Evolutionary conservation across 805 yeast genomes (phyloP).

Genomic region (Maudiozyma turicensis): DNA sequence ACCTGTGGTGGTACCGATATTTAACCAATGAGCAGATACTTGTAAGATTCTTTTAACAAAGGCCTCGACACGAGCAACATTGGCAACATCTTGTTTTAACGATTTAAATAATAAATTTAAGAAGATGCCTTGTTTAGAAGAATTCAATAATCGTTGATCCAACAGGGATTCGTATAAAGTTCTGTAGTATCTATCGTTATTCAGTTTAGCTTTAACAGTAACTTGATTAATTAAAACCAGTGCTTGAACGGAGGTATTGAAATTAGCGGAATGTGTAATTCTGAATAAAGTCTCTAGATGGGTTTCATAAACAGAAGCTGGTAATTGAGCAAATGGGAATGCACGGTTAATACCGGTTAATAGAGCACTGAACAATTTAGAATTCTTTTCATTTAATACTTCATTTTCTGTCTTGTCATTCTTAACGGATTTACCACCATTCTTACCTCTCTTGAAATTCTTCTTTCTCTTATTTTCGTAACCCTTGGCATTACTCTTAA

Average conservation of each 20-base stretch:
- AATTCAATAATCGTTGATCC: slow-evolving; percentile 72
- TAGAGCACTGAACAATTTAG: slow-evolving; percentile 79
- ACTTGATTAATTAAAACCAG: slow-evolving; percentile 78
- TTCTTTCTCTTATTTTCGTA: slow-evolving; percentile 60
- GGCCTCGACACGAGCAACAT: slow-evolving; percentile 60
- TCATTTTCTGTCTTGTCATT: slow-evolving; percentile 51
- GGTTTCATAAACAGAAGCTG: slow-evolving; percentile 55
- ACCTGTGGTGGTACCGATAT: slow-evolving; percentile 81
- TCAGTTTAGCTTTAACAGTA: slow-evolving; percentile 46
- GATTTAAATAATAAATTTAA: slow-evolving; percentile 79
- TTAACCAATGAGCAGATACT: slow-evolving; percentile 75
- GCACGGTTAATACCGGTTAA: slow-evolving; percentile 94
- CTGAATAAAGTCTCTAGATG: slow-evolving; percentile 80
- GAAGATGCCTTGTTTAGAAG: slow-evolving; percentile 90
- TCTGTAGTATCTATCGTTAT: slow-evolving; percentile 64
- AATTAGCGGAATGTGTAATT: slow-evolving; percentile 89
- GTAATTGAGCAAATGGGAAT: slow-evolving; percentile 78
- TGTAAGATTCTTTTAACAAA: slow-evolving; percentile 87
- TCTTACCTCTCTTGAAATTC: slow-evolving; percentile 70
- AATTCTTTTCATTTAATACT: slow-evolving; percentile 64
- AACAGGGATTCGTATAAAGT: slow-evolving; percentile 83
- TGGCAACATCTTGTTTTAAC: slow-evolving; percentile 55
- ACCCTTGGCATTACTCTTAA: slow-evolving; percentile 28
- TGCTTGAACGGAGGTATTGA: slow-evolving; percentile 90
- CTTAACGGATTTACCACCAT: slow-evolving; percentile 78